These are phyloP conservation scores for Magnolia officinalis DNA, from an alignment of 164 flowering plant species.

Conservation along the genomic window DNA sequence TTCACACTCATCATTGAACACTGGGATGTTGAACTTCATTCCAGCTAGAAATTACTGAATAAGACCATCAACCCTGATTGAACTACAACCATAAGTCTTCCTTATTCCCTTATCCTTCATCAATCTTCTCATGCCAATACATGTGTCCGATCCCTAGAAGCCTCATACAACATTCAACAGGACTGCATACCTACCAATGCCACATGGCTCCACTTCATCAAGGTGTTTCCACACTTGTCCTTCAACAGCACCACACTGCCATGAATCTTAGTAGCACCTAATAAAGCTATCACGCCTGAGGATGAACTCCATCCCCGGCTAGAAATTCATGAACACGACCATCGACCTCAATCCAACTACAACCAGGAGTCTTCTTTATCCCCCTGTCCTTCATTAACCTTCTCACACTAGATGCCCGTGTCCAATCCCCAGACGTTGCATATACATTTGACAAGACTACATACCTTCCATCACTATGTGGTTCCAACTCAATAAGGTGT, in stretches of 20 bases:
- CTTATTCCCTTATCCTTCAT: slow-evolving; percentile 15
- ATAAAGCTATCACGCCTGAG: slow-evolving; percentile 3
- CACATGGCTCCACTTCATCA: slow-evolving; percentile 14
- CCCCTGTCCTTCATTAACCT: slow-evolving; percentile 13
- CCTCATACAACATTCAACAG: slow-evolving; percentile 20
- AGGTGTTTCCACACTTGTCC: not conserved
- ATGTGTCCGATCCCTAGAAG: slow-evolving; percentile 15
- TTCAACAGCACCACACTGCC: not conserved
- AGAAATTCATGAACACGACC: slow-evolving; percentile 18
- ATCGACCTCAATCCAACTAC: slow-evolving; percentile 24
- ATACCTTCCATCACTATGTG: slow-evolving; percentile 14
- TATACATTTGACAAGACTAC: slow-evolving; percentile 20
- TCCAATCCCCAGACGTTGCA: slow-evolving; percentile 20
- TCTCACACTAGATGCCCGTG: slow-evolving; percentile 11
- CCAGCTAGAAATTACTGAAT: slow-evolving; percentile 15
- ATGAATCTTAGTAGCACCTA: not conserved
- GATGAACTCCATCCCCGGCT: slow-evolving; percentile 3
- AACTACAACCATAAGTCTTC: slow-evolving; percentile 24
- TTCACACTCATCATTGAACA: no score
- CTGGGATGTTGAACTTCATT: not conserved
- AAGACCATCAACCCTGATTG: slow-evolving; percentile 18
- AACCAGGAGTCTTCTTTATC: slow-evolving; percentile 19
- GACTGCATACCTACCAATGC: slow-evolving; percentile 12
- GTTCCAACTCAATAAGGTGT: slow-evolving; percentile 17
- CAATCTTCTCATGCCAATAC: slow-evolving; percentile 6